Evolutionary conservation across 345 rosid species (phyloP), one percentile per base, ranked within the genome.

Genomic region (Psidium guajava): DNA sequence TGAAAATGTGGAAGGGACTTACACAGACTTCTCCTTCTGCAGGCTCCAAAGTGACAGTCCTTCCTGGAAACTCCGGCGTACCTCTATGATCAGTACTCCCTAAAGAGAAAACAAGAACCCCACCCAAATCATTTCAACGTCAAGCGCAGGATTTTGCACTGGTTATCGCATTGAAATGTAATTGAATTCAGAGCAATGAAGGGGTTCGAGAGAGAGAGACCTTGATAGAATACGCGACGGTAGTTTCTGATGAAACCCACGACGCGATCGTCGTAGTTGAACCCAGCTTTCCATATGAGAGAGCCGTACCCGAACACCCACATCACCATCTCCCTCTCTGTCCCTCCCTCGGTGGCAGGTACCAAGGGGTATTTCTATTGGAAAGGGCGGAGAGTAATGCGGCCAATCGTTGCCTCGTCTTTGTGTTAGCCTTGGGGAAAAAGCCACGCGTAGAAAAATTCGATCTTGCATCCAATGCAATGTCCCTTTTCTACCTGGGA

Each of bases 11-110:
- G 74, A 22, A 84, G 25, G 1, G 83, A 88, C 96, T 88, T 89
- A 94, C 98, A 90, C 99, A 97, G 50, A 95, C 27, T 91, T 95
- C 96, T 20, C 88, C 97, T 25, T 86, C 87, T 21, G 94, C 95
- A 84, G 95, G 90, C 88, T 93, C 95, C 86, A 95, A 87, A 83
- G 98, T 97, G 25, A 93, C 98, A 7, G 98, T 94, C 89, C 98
- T 93, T 84, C 98, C 97, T 0, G 99, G 98, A 86, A 87, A 94
- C 54, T 93, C 93, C 7, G 93, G 94, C 52, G 98, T 95, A 53
- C 98, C 98, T 91, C 98, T 90, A 87, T 96, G 99, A 84, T 96
- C 98, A 77, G 98, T 97, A 87, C 98, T 97, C 55, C 99, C 98
- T 95, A n/a, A 32, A 52, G 54, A 52, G 50, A 28, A 11, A 32